Base-by-base conservation (phyloP, 768 basidiomycete species). In the Boletellus ananiceps region DNA sequence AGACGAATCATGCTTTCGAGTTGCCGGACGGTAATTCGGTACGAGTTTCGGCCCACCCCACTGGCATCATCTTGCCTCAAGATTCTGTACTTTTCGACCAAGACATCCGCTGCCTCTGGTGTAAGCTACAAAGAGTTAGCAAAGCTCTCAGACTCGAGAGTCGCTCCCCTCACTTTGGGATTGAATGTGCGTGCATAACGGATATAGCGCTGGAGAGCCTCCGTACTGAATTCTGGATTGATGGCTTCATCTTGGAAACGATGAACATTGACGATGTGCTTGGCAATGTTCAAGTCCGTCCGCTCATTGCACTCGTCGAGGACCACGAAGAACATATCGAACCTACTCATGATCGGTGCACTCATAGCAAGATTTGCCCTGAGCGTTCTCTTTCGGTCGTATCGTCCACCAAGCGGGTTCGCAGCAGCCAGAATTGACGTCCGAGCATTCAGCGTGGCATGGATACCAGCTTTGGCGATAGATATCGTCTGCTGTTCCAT, bases 401-500 rank as follows among this genome's bases (percentile, higher is more conserved):
- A 99, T 50, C 96, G 76, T 12, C 96, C 96, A 4, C 93, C 89
- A n/a, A 97, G 76, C 6, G 96, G 96, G 70, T 99, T 99, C 5
- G 96, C 95, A 23, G 96, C 96, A 1, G 96, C 96, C 21, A 99
- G 82, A 55, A 99, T 98, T 4, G 92, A 94, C 0, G 96, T 98
- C 11, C 96, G 84, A 1, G 96, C 96, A 60, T 99, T 99, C 47
- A 99, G 78, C 0, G 96, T 99, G 0, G 96, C 95, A 60, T 98
- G 95, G 57, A 99, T 99, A 49, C 96, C 96, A 2, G 96, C 96
- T 67, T 99, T 99, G 36, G 96, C 96, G 55, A 98, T 97, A 25
- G 93, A 96, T 59, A 98, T 97, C 1, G 95, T 98, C 72, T 97
- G 94, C 71, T 98, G 95, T 83, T 98, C 95, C 95, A 98, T 98